Evolutionary conservation across 192 early-diverging fungal species (phyloP).

Genomic region (Backusella morwellensis): DNA sequence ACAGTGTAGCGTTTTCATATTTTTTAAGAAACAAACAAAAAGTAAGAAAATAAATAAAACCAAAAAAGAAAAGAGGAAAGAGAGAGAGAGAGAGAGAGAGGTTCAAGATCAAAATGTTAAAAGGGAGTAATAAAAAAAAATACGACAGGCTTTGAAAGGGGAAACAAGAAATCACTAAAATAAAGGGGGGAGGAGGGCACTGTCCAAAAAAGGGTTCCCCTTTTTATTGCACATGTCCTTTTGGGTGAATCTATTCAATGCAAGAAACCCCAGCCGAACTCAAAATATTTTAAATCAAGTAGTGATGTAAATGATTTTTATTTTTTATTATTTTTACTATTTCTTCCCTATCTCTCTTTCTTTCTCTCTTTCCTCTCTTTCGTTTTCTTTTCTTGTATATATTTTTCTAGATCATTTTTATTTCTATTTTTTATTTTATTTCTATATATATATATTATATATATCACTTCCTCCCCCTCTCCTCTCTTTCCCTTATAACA

Average conservation of each 20-base stretch:
- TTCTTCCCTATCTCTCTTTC: not conserved
- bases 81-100: not conserved
- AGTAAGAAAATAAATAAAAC: constrained; percentile 1
- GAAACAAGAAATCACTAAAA: not conserved
- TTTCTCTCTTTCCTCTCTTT: not conserved
- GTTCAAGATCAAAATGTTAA: constrained; percentile 11
- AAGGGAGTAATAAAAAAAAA: constrained; percentile 2
- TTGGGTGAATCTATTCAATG: not conserved
- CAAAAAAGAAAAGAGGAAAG: not conserved
- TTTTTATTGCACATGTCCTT: constrained; percentile 1
- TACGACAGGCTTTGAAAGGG: not conserved
- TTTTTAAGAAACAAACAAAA: too few species aligned
- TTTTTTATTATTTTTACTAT: not conserved
- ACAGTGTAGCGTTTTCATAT: constrained; percentile 26
- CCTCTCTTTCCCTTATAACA: not conserved
- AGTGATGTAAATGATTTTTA: not conserved
- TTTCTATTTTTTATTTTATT: not conserved
- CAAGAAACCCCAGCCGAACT: not conserved
- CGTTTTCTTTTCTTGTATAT: not conserved
- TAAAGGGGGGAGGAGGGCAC: not conserved
- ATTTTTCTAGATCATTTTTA: not conserved
- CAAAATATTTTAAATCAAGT: not conserved
- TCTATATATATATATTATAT: not conserved
- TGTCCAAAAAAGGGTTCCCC: not conserved
- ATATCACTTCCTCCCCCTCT: not conserved